A percentile compares a stretch with the other conserved stretches of the same genome.
phyloP scores from a whole-genome alignment of 2,329 filamentous ascomycete species.

The Scopulariopsis brevicaulis region DNA sequence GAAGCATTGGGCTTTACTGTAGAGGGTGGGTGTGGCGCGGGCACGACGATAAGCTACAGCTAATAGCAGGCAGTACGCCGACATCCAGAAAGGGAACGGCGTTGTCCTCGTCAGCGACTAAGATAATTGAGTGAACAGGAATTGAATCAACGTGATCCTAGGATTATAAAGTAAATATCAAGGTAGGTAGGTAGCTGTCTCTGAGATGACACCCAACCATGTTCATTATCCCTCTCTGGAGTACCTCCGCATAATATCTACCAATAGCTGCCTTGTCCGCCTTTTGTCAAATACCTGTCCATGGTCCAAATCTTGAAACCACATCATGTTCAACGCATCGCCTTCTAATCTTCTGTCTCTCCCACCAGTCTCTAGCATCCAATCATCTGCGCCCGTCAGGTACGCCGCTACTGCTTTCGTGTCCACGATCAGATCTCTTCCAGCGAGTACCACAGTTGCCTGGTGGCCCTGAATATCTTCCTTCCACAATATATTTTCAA shows the following conservation, averaged over 20 bases:
- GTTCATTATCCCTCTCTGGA: neutral
- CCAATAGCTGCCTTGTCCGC: slow-evolving; percentile 17
- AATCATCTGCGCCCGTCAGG: slow-evolving; percentile 22
- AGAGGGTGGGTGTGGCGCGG: no score
- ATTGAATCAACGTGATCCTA: no score
- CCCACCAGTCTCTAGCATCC: slow-evolving; percentile 9
- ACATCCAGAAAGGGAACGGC: no score
- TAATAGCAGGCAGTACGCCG: no score
- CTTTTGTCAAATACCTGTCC: slow-evolving; percentile 37
- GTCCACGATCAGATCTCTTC: slow-evolving; percentile 42
- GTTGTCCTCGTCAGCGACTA: no score
- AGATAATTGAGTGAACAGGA: no score
- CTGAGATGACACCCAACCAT: no score
- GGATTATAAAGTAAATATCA: no score
- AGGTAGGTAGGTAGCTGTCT: no score
- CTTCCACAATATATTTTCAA: slow-evolving; percentile 48
- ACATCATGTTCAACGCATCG: slow-evolving; percentile 35
- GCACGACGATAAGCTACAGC: no score
- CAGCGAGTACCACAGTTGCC: slow-evolving; percentile 36
- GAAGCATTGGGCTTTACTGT: no score
- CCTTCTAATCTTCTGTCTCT: slow-evolving; percentile 19
- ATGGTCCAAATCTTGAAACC: slow-evolving; percentile 42
- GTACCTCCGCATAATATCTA: slow-evolving; percentile 14
- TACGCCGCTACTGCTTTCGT: slow-evolving; percentile 39
- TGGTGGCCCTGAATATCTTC: slow-evolving; percentile 31